These are phyloP conservation scores for Penicillium expansum DNA, from an alignment of 2,329 filamentous ascomycete species.

Conservation along the genomic window DNA sequence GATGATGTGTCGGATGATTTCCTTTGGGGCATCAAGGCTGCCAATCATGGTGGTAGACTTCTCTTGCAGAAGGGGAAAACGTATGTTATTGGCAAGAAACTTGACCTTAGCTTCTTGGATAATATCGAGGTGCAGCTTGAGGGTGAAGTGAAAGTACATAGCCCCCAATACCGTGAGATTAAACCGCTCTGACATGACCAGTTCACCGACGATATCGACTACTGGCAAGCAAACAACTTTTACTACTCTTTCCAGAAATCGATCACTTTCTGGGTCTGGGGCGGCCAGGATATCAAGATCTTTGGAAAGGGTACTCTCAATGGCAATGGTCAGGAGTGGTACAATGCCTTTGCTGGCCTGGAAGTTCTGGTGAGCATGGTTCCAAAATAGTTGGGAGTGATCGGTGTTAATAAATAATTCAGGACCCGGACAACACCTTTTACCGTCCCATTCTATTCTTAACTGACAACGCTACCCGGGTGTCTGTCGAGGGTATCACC, in stretches of 20 bases:
- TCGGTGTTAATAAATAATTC: neutral
- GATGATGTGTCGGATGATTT: conserved; percentile 60
- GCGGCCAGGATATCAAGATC: conserved; percentile 60
- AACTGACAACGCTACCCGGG: conserved; percentile 59
- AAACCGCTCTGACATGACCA: conserved; percentile 17
- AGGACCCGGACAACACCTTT: conserved; percentile 55
- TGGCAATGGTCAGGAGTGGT: conserved; percentile 55
- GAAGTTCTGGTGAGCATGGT: conserved; percentile 32
- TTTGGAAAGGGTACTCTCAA: conserved; percentile 57
- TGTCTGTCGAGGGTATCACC: conserved; percentile 57
- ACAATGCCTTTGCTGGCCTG: conserved; percentile 48
- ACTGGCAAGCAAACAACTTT: conserved; percentile 53
- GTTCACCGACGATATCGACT: conserved; percentile 49
- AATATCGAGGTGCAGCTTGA: conserved; percentile 59
- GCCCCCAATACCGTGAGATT: neutral
- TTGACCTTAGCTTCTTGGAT: conserved; percentile 58
- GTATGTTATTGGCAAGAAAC: conserved; percentile 58
- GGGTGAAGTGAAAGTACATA: conserved; percentile 51
- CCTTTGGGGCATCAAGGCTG: conserved; percentile 52
- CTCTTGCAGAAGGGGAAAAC: conserved; percentile 54
- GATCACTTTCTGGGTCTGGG: conserved; percentile 64
- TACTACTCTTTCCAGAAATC: conserved; percentile 54
- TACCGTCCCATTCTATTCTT: conserved; percentile 61
- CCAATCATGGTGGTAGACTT: conserved; percentile 59
- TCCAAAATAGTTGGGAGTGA: no score